A percentile compares a stretch with the other conserved stretches of the same genome.
These are phyloP conservation scores for Osmanthus fragrans DNA, from an alignment of 257 asterid genomes.

Conservation along the genomic window DNA sequence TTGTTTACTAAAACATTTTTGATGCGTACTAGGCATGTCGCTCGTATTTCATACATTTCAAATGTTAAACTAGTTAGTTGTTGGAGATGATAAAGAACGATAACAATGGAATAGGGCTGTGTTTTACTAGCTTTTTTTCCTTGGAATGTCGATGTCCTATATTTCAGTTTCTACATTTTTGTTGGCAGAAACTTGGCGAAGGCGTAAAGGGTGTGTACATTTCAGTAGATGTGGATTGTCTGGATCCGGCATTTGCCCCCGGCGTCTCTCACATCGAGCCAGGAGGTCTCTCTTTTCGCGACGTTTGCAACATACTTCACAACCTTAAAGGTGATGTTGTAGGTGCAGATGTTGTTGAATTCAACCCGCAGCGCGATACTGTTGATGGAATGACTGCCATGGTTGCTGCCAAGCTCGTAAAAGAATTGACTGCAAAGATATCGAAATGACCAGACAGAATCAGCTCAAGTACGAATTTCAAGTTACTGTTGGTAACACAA, in stretches of 20 bases:
- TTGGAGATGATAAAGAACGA: not conserved
- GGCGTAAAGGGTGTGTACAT: constrained; percentile 96
- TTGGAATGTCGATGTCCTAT: constrained; percentile 2
- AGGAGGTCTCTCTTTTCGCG: constrained; percentile 97
- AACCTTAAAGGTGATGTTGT: constrained; percentile 88
- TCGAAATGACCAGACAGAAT: constrained; percentile 50
- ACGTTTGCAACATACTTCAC: constrained; percentile 89
- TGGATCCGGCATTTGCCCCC: constrained; percentile 98
- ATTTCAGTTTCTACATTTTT: not conserved
- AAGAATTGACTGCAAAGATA: constrained; percentile 91
- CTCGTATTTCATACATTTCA: not conserved
- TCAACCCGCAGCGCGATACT: constrained; percentile 96
- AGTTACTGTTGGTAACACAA: not conserved
- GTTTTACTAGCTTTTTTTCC: not conserved
- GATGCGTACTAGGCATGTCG: not conserved
- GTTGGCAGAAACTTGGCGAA: constrained; percentile 86
- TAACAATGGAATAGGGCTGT: not conserved
- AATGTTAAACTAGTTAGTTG: not conserved
- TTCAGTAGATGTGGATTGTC: constrained; percentile 83
- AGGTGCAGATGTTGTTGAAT: constrained; percentile 97
- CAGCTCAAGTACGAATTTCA: constrained; percentile 1
- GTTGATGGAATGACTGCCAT: constrained; percentile 98
- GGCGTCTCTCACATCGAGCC: constrained; percentile 99
- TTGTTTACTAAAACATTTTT: not conserved
- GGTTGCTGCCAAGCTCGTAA: constrained; percentile 95